A percentile compares a stretch with the other conserved stretches of the same genome.
phyloP scores from a whole-genome alignment of 768 basidiomycete species.

The Suillus decipiens region DNA sequence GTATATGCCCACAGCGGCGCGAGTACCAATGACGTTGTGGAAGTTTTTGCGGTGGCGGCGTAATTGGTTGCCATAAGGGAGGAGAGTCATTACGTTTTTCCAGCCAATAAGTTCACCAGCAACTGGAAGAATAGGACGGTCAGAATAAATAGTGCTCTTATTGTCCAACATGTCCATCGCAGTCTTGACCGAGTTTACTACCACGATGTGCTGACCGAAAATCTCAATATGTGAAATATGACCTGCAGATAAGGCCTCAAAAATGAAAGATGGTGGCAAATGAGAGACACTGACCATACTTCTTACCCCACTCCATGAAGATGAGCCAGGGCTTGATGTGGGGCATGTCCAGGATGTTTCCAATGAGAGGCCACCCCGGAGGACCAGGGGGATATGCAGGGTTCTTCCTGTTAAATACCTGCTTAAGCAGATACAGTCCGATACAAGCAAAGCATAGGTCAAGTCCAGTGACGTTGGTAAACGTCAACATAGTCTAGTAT shows the following conservation, averaged over 20 bases:
- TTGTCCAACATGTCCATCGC: conserved; percentile 65
- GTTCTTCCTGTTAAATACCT: conserved; percentile 20
- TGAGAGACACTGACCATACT: conserved; percentile 37
- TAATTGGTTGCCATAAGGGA: conserved; percentile 42
- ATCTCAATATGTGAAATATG: conserved; percentile 61
- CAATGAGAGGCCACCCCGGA: conserved; percentile 43
- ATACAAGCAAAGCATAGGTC: conserved; percentile 33
- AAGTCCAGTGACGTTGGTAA: conserved; percentile 29
- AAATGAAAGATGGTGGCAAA: neutral
- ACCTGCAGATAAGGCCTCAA: conserved; percentile 36
- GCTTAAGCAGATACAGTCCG: conserved; percentile 30
- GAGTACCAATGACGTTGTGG: conserved; percentile 44
- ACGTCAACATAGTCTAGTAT: conserved; percentile 15
- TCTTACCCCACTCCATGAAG: conserved; percentile 45
- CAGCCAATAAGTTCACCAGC: conserved; percentile 36
- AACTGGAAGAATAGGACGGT: conserved; percentile 53
- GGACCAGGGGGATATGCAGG: conserved; percentile 48
- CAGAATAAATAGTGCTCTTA: conserved; percentile 65
- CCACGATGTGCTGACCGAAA: conserved; percentile 57
- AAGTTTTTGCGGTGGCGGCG: conserved; percentile 44
- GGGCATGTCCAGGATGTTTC: conserved; percentile 54
- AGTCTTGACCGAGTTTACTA: conserved; percentile 52
- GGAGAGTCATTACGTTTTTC: conserved; percentile 36
- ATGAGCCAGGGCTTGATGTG: conserved; percentile 45
- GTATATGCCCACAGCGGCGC: conserved; percentile 36